Evolutionary conservation across 1,284 basidiomycete genomes (phyloP).

Genomic region (Trametes versicolor): DNA sequence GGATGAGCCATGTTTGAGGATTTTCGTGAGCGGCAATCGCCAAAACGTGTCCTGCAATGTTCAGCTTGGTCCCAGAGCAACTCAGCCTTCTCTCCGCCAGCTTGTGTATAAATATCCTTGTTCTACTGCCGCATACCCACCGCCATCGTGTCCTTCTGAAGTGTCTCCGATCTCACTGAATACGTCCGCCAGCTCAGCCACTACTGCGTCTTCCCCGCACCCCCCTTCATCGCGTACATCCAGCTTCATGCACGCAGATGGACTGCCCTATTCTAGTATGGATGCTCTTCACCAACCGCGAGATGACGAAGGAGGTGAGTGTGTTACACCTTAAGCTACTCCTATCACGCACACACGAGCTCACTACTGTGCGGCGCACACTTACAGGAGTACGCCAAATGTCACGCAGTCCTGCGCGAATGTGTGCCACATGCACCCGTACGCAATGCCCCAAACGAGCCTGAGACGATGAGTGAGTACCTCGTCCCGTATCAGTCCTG

Average conservation of each 20-base stretch:
- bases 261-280: slow-evolving; percentile 78
- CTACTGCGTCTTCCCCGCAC: slow-evolving; percentile 9
- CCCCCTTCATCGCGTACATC: slow-evolving; percentile 24
- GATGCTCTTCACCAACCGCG: slow-evolving; percentile 80
- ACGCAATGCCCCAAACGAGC: slow-evolving; percentile 59
- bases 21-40: slow-evolving; percentile 35
- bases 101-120: slow-evolving; percentile 31
- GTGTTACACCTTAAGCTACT: too few relatives aligned
- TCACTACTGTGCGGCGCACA: not conserved
- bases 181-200: not conserved
- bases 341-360: slow-evolving; percentile 13
- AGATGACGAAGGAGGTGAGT: slow-evolving; percentile 71
- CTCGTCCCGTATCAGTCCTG: too few relatives aligned
- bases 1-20: slow-evolving; percentile 25
- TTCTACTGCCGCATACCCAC: not conserved
- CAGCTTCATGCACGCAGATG: slow-evolving; percentile 43
- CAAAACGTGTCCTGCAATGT: slow-evolving; percentile 38
- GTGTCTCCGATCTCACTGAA: not conserved
- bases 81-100: slow-evolving; percentile 20
- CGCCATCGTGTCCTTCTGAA: slow-evolving; percentile 13
- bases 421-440: slow-evolving; percentile 66
- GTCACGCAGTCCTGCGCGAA: slow-evolving; percentile 48
- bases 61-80: slow-evolving; percentile 24
- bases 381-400: slow-evolving; percentile 73
- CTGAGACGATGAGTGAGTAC: slow-evolving; percentile 70